A percentile compares a stretch with the other conserved stretches of the same genome.
phyloP scores from a whole-genome alignment of 257 asterid species.

The Leonotis leonurus region DNA sequence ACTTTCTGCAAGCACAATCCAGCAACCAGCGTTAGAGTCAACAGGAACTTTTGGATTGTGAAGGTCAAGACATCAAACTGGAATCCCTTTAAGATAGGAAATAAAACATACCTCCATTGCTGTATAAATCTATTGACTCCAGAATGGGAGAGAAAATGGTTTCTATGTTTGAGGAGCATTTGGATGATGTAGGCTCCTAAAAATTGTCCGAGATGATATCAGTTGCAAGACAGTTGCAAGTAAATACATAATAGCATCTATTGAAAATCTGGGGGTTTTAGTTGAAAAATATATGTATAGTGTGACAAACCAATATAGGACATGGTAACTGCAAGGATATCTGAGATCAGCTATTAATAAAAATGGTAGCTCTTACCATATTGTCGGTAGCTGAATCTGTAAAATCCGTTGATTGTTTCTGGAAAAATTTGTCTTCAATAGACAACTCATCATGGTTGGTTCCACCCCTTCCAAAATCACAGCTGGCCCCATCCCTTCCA shows the following conservation, averaged over 20 bases:
- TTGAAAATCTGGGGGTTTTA: background rate
- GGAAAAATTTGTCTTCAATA: conserved; percentile 19
- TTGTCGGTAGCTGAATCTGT: conserved; percentile 21
- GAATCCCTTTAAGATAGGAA: background rate
- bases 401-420: conserved; percentile 12
- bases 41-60: background rate
- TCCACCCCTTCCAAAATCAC: conserved; percentile 13
- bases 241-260: conserved; percentile 1
- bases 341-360: background rate
- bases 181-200: conserved; percentile 48
- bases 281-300: background rate
- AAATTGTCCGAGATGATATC: conserved; percentile 4
- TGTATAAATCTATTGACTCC: conserved; percentile 45
- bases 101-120: conserved; percentile 44
- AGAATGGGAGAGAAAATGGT: conserved; percentile 75
- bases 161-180: conserved; percentile 53
- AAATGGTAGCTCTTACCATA: conserved; percentile 20
- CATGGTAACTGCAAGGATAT: background rate
- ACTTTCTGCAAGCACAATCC: conserved; percentile 39
- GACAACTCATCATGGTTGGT: conserved; percentile 20
- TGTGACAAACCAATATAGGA: background rate
- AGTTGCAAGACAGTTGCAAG: conserved; percentile 4
- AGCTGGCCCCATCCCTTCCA: conserved; percentile 14
- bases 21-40: background rate
- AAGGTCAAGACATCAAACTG: conserved; percentile 9